Conservation (phyloP, 352 stramenopile genomes). For the Hyaloperonospora brassicae region DNA sequence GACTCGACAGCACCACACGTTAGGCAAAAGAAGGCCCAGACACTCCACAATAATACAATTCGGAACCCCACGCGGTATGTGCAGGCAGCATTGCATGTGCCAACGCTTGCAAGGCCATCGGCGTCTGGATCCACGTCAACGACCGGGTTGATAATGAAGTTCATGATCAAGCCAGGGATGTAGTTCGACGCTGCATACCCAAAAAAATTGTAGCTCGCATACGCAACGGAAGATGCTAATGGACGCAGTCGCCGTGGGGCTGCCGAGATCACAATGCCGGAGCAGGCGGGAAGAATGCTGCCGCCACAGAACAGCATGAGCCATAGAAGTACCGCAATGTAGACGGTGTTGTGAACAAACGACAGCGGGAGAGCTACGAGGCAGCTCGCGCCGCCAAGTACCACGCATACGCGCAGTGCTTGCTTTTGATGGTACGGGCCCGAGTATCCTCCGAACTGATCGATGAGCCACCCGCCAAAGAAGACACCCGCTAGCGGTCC, state of each 20-base stretch:
- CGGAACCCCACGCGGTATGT: conserved; percentile 79
- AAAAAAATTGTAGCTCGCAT: conserved; percentile 82
- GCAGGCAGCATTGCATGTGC: conserved; percentile 54
- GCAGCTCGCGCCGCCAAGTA: conserved; percentile 43
- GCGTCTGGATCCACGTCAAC: conserved; percentile 21
- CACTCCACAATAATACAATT: conserved; percentile 67
- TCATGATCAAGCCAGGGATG: conserved; percentile 75
- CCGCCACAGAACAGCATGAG: conserved; percentile 80
- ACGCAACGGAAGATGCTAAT: conserved; percentile 70
- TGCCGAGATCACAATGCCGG: conserved; percentile 77
- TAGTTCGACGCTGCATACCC: conserved; percentile 81
- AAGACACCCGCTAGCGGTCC: conserved; percentile 80
- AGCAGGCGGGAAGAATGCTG: conserved; percentile 63
- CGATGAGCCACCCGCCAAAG: conserved; percentile 79
- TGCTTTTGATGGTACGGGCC: conserved; percentile 56
- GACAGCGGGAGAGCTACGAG: conserved; percentile 54
- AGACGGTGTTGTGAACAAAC: conserved; percentile 52
- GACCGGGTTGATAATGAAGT: conserved; percentile 54
- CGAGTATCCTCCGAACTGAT: conserved; percentile 68
- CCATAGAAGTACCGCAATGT: conserved; percentile 71
- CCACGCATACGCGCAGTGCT: conserved; percentile 65
- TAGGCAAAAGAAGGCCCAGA: conserved; percentile 71
- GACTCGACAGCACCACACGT: conserved; percentile 34
- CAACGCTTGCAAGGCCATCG: conserved; percentile 11
- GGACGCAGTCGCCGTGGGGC: conserved; percentile 51